Percentiles rank a stretch among this genome's conserved stretches.
Evolutionary conservation across 805 yeast species (phyloP).

Genomic region (Saccharomyces kudriavzevii): DNA sequence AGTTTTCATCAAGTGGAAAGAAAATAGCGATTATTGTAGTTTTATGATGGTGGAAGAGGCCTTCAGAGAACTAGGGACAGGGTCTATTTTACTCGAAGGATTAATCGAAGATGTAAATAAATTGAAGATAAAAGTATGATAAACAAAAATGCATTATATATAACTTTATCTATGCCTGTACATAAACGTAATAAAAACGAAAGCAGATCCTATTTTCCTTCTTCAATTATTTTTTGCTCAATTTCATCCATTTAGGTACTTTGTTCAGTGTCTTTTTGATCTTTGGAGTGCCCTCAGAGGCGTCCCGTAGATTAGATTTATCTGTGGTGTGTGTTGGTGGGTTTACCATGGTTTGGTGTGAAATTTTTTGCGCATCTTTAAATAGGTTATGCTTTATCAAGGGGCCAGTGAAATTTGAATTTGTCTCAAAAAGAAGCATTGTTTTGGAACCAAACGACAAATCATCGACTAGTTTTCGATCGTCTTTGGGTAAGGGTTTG

Average conservation of each 20-base stretch:
- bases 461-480: constrained; percentile 30
- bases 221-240: constrained; percentile 30
- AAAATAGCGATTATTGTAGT: constrained; percentile 11
- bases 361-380: constrained; percentile 18
- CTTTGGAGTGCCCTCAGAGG: background rate
- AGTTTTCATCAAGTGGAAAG: background rate
- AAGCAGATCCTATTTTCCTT: background rate
- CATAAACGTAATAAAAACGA: background rate
- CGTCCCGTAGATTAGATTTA: background rate
- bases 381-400: constrained; percentile 27
- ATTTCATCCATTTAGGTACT: constrained; percentile 35
- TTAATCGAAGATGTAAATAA: constrained; percentile 1
- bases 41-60: constrained; percentile 10
- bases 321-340: background rate
- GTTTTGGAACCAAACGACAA: constrained; percentile 41
- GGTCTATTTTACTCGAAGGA: background rate
- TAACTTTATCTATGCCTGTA: constrained; percentile 1
- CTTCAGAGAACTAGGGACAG: constrained; percentile 9
- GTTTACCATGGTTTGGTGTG: background rate
- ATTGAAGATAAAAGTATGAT: background rate
- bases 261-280: constrained; percentile 16
- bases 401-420: constrained; percentile 12
- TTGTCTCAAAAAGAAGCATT: constrained; percentile 33
- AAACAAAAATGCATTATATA: background rate
- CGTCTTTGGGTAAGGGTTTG: constrained; percentile 25